Evolutionary conservation across 345 rosid species (phyloP), one percentile per base, ranked within the genome.

Genomic region (Brassica napus): DNA sequence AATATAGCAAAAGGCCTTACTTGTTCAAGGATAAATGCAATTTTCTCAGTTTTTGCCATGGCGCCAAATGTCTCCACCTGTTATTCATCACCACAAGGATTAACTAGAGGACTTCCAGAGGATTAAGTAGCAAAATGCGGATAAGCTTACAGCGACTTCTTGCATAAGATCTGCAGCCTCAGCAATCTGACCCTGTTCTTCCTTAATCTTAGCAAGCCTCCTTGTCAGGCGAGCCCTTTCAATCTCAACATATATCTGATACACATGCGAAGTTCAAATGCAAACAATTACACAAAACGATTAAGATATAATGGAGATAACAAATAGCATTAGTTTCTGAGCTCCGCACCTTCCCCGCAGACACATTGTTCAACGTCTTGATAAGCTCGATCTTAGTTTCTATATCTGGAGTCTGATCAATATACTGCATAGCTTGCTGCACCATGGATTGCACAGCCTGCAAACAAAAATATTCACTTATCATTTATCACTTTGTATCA

Each of bases 161-260:
- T 96, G 99, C 98, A 96, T 96, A 65, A 96, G 81, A 84, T 96
- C 98, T 37, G 99, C 99, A 81, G 99, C 99, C 87, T 96, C 99
- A 57, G 95, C 98, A 67, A 93, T 88, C 68, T 83, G 91, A 72
- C 97, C 97, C 54, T 93, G 99, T 14, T 79, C 97, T 88, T 96
- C 99, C 87, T 93, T 96, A 73, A 96, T 93, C 86, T 96, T 93
- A 7, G 98, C 97, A 81, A 93, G 97, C 72, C 85, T 96, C 84
- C 87, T 96, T 68, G 92, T 89, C 89, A 96, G 77, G 44, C 99
- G 87, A 11, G 97, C 99, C 87, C 98, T 89, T 86, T 96, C 97
- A 69, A 93, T 92, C 83, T 96, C 99, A 82, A 96, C 97, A 84
- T 88, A 96, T 77, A 96, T 96, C 98, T 39, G 30, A 39, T 93